Conservation (phyloP, 768 basidiomycete species). For the Panus rudis region DNA sequence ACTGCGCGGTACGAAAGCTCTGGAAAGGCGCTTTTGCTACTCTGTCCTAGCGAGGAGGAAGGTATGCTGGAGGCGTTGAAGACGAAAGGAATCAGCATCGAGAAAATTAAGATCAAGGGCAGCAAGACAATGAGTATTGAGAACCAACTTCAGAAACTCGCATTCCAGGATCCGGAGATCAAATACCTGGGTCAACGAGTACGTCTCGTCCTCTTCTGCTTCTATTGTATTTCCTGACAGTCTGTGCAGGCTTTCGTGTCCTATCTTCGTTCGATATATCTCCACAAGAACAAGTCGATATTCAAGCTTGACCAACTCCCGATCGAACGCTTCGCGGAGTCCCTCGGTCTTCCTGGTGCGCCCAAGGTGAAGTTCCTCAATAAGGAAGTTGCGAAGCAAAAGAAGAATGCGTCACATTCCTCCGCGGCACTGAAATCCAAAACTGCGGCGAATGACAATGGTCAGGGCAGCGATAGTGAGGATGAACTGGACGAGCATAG, state of each 20-base stretch:
- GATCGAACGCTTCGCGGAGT: constrained; percentile 76
- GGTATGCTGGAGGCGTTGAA: constrained; percentile 73
- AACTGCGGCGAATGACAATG: constrained; percentile 7
- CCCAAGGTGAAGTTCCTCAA: constrained; percentile 90
- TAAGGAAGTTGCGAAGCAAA: constrained; percentile 60
- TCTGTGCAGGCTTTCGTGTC: constrained; percentile 81
- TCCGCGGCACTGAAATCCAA: constrained; percentile 27
- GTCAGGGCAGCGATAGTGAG: constrained; percentile 13
- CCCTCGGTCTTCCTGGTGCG: constrained; percentile 87
- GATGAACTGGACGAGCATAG: constrained; percentile 13
- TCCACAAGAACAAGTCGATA: constrained; percentile 90
- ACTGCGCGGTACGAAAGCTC: constrained; percentile 91
- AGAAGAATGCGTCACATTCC: constrained; percentile 64
- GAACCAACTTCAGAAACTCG: constrained; percentile 85
- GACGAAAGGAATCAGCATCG: constrained; percentile 63
- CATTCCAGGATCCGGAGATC: constrained; percentile 93
- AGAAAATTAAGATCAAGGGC: constrained; percentile 80
- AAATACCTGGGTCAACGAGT: constrained; percentile 95
- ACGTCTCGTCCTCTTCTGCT: constrained; percentile 21
- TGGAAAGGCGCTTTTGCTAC: constrained; percentile 76
- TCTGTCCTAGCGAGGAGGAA: constrained; percentile 88
- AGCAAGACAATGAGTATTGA: constrained; percentile 83
- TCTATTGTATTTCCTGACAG: not conserved
- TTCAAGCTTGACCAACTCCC: constrained; percentile 85
- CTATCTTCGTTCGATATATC: constrained; percentile 85